Evolutionary conservation across 2,329 filamentous ascomycete genomes (phyloP), one percentile per base, ranked within the genome.

Genomic region (Neobulgaria alba): DNA sequence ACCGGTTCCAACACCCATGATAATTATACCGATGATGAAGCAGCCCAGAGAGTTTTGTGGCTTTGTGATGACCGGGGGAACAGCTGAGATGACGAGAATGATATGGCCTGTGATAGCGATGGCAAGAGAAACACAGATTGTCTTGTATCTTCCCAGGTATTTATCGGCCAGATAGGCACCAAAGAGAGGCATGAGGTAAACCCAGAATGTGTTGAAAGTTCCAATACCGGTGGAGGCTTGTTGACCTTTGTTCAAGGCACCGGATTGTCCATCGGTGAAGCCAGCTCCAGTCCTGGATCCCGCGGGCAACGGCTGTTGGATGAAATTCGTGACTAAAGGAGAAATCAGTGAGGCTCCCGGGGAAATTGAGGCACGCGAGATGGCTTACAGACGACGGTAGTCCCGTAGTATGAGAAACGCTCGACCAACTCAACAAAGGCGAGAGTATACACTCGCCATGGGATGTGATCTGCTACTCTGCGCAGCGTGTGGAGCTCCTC

Each of bases 1-100:
- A 42, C 81, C 81, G 2, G 79, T 81, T 33, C 80, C 81, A 4
- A 84, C 52, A 2, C 78, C 78, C 57, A 85, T 78, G 43, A 85
- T 67, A 33, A 84, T 61, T 49, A 84, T 68, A 17, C 77, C 75
- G 20, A 78, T 62, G 2, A 80, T 60, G 41, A 84, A 80, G 5
- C 73, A 73, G 0, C 68, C 75, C n/a, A 80, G 64, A 0, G 74
- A 69, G 15, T 65, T 67, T 2, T 72, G 65, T 5, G 63, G 62
- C 21, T 68, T 61, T 5, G 71, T 62, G 29, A 85, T 73, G 10
- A 81, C 67, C 2, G 64, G 59, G 0, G 81, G 80, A 8, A 81
- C 65, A 10, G 79, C 74, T 1, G 78, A 79, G 10, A 76, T 63
- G 43, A 82, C 71, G 41, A 85, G 66, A 38, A 85, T 72, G n/a